phyloP scores from a whole-genome alignment of 805 yeast genomes.

The Candida maris region DNA sequence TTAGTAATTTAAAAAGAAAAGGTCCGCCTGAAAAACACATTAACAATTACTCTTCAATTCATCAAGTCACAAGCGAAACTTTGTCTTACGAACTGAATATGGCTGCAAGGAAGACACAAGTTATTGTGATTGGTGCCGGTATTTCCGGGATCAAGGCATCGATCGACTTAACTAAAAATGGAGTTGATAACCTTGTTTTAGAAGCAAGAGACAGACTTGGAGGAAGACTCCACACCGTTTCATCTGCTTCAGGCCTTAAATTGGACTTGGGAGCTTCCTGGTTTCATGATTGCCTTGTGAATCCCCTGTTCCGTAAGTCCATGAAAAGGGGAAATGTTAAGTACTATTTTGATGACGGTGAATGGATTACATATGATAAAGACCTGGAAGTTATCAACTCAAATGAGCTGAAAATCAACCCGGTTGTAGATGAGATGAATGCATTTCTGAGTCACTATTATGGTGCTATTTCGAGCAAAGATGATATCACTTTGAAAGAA shows the following conservation, averaged over 20 bases:
- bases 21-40: no score
- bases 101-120: conserved; percentile 18
- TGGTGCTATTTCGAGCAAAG: conserved; percentile 27
- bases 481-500: conserved; percentile 55
- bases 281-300: conserved; percentile 80
- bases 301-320: conserved; percentile 54
- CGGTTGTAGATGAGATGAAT: conserved; percentile 30
- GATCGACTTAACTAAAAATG: conserved; percentile 33
- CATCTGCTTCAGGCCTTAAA: conserved; percentile 24
- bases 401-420: conserved; percentile 47
- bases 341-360: conserved; percentile 32
- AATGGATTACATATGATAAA: conserved; percentile 15
- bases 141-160: conserved; percentile 52
- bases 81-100: no score
- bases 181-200: conserved; percentile 39
- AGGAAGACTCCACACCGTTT: conserved; percentile 56
- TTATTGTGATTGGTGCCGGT: conserved; percentile 53
- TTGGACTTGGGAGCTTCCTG: conserved; percentile 86
- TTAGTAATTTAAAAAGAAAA: conserved; percentile 38
- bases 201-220: conserved; percentile 59
- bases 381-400: conserved; percentile 32
- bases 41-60: no score
- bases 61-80: no score
- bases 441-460: conserved; percentile 20
- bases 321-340: conserved; percentile 25